These are phyloP conservation scores for Grammothele lineata DNA, from an alignment of 768 basidiomycete species.

Conservation along the genomic window DNA sequence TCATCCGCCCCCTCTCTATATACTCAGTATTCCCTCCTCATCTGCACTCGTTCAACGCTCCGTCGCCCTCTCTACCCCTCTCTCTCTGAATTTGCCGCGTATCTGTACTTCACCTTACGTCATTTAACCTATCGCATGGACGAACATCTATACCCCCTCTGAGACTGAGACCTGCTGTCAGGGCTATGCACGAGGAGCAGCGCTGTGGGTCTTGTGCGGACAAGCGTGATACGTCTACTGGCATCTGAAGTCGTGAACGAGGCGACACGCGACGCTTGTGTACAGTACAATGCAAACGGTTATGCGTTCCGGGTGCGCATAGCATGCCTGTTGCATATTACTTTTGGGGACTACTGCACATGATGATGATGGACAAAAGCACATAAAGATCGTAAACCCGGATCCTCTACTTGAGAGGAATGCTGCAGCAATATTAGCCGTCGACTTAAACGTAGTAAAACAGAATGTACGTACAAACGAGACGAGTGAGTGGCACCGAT, in stretches of 20 bases:
- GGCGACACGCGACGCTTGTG: no score
- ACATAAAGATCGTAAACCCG: constrained; percentile 26
- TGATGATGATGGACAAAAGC: constrained; percentile 19
- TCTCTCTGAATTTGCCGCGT: constrained; percentile 9
- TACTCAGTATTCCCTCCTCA: constrained; percentile 1
- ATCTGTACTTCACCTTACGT: constrained; percentile 23
- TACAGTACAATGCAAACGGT: constrained; percentile 1
- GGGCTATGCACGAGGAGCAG: constrained; percentile 14
- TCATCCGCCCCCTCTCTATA: constrained; percentile 9
- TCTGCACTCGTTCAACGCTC: neutral
- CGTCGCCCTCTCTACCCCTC: constrained; percentile 2
- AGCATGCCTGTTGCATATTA: constrained; percentile 35
- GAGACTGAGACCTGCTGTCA: constrained; percentile 12
- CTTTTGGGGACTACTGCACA: constrained; percentile 31
- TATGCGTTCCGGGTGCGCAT: constrained; percentile 13
- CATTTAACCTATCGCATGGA: constrained; percentile 21
- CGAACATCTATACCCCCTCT: constrained; percentile 20
- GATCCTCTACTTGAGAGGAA: constrained; percentile 88
- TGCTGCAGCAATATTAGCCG: constrained; percentile 40
- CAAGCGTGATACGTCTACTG: no score
- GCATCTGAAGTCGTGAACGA: no score
- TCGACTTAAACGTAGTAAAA: neutral
- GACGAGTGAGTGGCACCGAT: constrained; percentile 79
- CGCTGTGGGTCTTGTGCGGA: no score
- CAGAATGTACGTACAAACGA: constrained; percentile 45